phyloP scores from a whole-genome alignment of 2,329 filamentous ascomycete species.

The Epichloe elymi region DNA sequence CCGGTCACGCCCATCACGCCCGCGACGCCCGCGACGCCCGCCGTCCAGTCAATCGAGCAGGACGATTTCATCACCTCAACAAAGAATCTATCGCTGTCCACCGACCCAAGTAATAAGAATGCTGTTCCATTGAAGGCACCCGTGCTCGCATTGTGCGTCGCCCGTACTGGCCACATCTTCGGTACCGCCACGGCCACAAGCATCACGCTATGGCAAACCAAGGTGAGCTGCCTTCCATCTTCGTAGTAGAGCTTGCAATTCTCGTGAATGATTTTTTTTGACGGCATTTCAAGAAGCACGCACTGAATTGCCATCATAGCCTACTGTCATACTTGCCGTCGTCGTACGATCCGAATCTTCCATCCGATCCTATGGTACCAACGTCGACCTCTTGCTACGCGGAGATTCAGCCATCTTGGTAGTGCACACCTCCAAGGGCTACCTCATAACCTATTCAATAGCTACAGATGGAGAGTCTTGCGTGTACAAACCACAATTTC shows the following conservation, averaged over 20 bases:
- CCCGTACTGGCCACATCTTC: slow-evolving; percentile 70
- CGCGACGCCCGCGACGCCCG: slow-evolving; percentile 40
- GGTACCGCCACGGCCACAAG: slow-evolving; percentile 75
- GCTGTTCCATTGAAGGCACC: slow-evolving; percentile 42
- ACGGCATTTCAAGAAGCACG: background rate
- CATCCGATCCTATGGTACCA: slow-evolving; percentile 69
- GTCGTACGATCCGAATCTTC: slow-evolving; percentile 73
- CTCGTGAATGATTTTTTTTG: background rate
- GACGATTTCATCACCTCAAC: slow-evolving; percentile 23
- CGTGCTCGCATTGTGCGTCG: slow-evolving; percentile 62
- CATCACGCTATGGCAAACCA: slow-evolving; percentile 93
- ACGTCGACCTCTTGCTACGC: slow-evolving; percentile 71
- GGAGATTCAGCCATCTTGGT: slow-evolving; percentile 89
- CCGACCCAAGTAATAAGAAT: slow-evolving; percentile 14
- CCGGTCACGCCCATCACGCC: slow-evolving; percentile 29
- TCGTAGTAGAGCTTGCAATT: background rate
- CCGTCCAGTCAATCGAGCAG: slow-evolving; percentile 45
- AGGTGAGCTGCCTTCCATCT: slow-evolving; percentile 39
- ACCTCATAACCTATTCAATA: slow-evolving; percentile 87
- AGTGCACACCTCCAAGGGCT: slow-evolving; percentile 73
- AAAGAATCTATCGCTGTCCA: slow-evolving; percentile 8
- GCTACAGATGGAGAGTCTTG: slow-evolving; percentile 69
- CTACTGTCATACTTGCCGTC: slow-evolving; percentile 75
- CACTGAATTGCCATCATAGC: slow-evolving; percentile 36
- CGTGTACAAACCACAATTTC: slow-evolving; percentile 76